A percentile compares a stretch with the other conserved stretches of the same genome.
Evolutionary conservation across 805 yeast species (phyloP).

Genomic region (Kodamaea kaohsiungensis): DNA sequence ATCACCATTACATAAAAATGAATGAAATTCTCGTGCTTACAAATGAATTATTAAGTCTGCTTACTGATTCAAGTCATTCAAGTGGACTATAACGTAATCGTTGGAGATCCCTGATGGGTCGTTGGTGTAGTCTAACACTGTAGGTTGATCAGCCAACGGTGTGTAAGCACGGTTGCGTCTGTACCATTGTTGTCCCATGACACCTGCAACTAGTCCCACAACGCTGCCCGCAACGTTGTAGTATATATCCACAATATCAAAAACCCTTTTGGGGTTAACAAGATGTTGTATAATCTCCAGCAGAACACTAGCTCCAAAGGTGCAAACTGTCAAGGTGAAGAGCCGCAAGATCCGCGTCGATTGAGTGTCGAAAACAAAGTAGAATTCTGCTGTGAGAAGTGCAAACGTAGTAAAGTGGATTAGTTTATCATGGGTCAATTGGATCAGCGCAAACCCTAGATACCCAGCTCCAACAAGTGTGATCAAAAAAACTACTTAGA

Average conservation of each 20-base stretch:
- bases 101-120: neutral
- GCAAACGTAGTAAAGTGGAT: constrained; percentile 51
- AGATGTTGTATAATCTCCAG: constrained; percentile 54
- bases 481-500: constrained; percentile 26
- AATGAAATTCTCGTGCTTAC: neutral
- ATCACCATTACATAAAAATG: constrained; percentile 5
- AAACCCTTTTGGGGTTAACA: constrained; percentile 46
- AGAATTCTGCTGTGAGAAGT: constrained; percentile 49
- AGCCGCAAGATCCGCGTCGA: constrained; percentile 7
- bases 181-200: neutral
- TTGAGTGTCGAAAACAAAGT: constrained; percentile 42
- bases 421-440: constrained; percentile 50
- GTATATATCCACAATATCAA: constrained; percentile 50
- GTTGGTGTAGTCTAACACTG: neutral
- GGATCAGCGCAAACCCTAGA: constrained; percentile 52
- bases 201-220: constrained; percentile 22
- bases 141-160: neutral
- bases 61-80: constrained; percentile 1
- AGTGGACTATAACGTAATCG: constrained; percentile 5
- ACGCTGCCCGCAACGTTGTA: constrained; percentile 35
- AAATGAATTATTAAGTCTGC: neutral
- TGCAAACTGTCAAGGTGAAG: constrained; percentile 41
- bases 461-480: constrained; percentile 37
- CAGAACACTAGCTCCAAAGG: constrained; percentile 46
- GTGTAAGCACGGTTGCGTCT: neutral